These are phyloP conservation scores for Candida incommunis DNA, from an alignment of 805 yeast genomes.

Conservation along the genomic window DNA sequence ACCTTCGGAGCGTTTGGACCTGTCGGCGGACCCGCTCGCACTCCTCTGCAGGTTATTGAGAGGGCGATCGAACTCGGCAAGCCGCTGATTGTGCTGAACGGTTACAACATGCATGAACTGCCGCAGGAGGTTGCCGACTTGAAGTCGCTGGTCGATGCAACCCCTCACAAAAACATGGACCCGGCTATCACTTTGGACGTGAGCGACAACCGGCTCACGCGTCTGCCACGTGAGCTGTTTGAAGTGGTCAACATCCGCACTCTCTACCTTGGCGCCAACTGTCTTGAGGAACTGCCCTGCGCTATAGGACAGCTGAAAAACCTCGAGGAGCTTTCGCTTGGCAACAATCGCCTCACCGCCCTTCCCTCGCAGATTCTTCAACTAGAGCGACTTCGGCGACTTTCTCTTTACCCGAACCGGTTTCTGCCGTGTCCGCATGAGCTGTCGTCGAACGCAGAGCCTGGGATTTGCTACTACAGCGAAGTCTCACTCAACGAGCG, in stretches of 20 bases:
- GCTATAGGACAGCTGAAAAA: conserved; percentile 15
- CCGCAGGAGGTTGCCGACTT: conserved; percentile 21
- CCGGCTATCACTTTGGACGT: conserved; percentile 17
- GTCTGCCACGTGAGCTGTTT: conserved; percentile 15
- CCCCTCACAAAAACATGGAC: conserved; percentile 8
- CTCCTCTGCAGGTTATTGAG: background rate
- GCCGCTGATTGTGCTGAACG: conserved; percentile 7
- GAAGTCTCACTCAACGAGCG: background rate
- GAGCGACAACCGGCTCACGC: conserved; percentile 13
- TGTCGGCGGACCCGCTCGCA: too few relatives aligned
- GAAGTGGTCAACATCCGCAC: conserved; percentile 17
- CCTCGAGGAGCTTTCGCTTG: conserved; percentile 18
- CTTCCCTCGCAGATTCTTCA: conserved; percentile 12
- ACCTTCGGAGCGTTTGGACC: too few relatives aligned
- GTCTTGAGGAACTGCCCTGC: conserved; percentile 16
- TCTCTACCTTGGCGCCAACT: conserved; percentile 18
- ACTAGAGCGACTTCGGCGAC: background rate
- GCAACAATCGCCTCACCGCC: conserved; percentile 15
- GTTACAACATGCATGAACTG: conserved; percentile 12
- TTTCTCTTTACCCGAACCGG: background rate
- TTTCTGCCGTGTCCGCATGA: background rate
- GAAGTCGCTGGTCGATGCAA: conserved; percentile 12
- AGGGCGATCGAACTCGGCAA: background rate
- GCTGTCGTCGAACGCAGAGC: background rate
- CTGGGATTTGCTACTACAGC: background rate